Base-by-base conservation (phyloP, 495 filamentous ascomycete species). In the Penicillium egyptiacum region DNA sequence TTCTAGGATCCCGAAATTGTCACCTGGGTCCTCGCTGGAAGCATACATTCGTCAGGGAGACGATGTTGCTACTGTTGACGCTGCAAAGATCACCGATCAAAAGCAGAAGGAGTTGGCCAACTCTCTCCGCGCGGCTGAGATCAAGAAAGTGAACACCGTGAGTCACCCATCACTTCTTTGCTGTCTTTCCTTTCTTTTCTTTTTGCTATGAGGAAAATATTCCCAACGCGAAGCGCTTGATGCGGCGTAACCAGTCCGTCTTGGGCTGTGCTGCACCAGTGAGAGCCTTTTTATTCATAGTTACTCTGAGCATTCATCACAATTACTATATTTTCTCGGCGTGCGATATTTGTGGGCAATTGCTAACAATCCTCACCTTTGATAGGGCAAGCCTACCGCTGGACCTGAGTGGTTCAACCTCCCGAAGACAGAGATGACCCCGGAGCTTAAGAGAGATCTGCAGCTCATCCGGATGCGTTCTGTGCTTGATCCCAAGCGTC, bases 271-370 rank as follows among this genome's bases (percentile, higher is more conserved):
- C 85, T 86, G 83, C 84, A 81, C 64, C 69, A 77, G 74, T 89
- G 90, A 91, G 83, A 91, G 87, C 73, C 66, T 72, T 70, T 74
- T 73, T 76, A 78, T 83, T 91, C 91, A 97, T 96, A 98, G 94
- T 98, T 98, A 98, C 94, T 92, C 92, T 96, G 93, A 98, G 76
- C 79, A 78, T 74, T 52, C 16, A 28, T 35, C 49, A 17, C 28
- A 47, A 60, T 31, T 26, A 52, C 20, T 51, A 19, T 26, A 40
- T 59, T 42, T 58, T 57, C 10, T 33, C 17, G 26, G n/a, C 51
- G 17, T 44, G 48, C 33, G 23, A n/a, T 26, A 26, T 53, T 50
- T 56, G 41, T 8, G 59, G 31, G 23, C 37, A 59, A 37, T 25
- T 50, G 58, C 72, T 79, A 59, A 79, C 67, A 45, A 54, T 50